These are phyloP conservation scores for Phaeosphaeriaceae sp. DNA, from an alignment of 2,329 filamentous ascomycete genomes.

Conservation along the genomic window DNA sequence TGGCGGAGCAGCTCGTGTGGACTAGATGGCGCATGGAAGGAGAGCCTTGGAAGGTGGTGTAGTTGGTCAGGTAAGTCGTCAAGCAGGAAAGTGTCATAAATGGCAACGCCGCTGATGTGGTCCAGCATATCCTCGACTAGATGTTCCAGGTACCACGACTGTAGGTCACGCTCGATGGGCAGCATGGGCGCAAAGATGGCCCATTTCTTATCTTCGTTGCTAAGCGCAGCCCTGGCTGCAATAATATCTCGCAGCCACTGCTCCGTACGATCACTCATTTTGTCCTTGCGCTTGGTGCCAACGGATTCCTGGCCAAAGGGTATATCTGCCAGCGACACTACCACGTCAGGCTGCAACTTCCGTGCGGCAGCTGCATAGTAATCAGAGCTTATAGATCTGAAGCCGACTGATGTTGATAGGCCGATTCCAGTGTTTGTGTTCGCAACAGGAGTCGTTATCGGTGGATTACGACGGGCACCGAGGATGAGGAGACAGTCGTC, in stretches of 20 bases:
- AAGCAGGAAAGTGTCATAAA: slow-evolving; percentile 77
- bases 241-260: slow-evolving; percentile 78
- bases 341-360: slow-evolving; percentile 78
- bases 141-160: slow-evolving; percentile 79
- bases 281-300: slow-evolving; percentile 74
- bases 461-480: slow-evolving; percentile 77
- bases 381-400: slow-evolving; percentile 70
- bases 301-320: slow-evolving; percentile 64
- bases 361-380: slow-evolving; percentile 73
- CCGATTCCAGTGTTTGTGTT: slow-evolving; percentile 76
- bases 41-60: slow-evolving; percentile 71
- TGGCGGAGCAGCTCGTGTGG: slow-evolving; percentile 82
- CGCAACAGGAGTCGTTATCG: slow-evolving; percentile 70
- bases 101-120: slow-evolving; percentile 68
- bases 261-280: slow-evolving; percentile 87
- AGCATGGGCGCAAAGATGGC: slow-evolving; percentile 69
- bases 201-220: slow-evolving; percentile 35
- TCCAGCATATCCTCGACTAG: slow-evolving; percentile 68
- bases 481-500: slow-evolving; percentile 71
- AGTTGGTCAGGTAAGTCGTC: slow-evolving; percentile 70
- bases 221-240: slow-evolving; percentile 45
- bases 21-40: slow-evolving; percentile 70
- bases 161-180: slow-evolving; percentile 74
- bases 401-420: slow-evolving; percentile 86
- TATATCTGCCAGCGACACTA: slow-evolving; percentile 77